phyloP scores from a whole-genome alignment of 805 yeast species.

The Blastobotrys terrestris region DNA sequence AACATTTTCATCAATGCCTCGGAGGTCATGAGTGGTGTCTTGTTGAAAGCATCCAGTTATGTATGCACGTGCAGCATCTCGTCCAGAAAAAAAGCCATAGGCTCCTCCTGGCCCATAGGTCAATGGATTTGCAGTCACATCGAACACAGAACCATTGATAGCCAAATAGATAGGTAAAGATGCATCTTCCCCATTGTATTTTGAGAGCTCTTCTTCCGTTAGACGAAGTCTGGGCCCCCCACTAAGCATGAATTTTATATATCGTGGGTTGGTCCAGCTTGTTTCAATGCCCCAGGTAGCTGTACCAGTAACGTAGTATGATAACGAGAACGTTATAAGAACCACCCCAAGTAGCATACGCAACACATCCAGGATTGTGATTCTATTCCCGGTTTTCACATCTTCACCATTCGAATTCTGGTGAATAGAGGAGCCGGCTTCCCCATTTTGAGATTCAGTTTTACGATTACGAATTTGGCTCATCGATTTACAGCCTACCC shows the following conservation, averaged over 20 bases:
- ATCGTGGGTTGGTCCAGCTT: constrained; percentile 40
- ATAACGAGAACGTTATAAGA: constrained; percentile 41
- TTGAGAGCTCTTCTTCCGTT: constrained; percentile 41
- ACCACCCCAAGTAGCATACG: constrained; percentile 43
- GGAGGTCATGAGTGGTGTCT: constrained; percentile 58
- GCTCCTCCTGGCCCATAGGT: constrained; percentile 57
- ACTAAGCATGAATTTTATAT: constrained; percentile 28
- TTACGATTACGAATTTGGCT: constrained; percentile 4
- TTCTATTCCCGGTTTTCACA: constrained; percentile 1
- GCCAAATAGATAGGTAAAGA: constrained; percentile 51
- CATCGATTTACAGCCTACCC: not conserved
- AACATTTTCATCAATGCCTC: constrained; percentile 47
- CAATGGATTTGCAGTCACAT: constrained; percentile 46
- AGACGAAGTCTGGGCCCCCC: constrained; percentile 21
- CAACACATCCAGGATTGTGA: constrained; percentile 26
- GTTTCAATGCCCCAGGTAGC: constrained; percentile 59
- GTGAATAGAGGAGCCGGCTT: not conserved
- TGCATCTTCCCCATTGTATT: constrained; percentile 46
- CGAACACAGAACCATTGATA: constrained; percentile 55
- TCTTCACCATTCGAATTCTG: not conserved
- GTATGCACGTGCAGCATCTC: constrained; percentile 62
- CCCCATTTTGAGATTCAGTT: not conserved
- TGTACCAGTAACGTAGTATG: constrained; percentile 54
- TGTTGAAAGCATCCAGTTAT: constrained; percentile 64
- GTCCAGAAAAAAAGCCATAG: constrained; percentile 54